These are phyloP conservation scores for Fusarium sambucinum DNA, from an alignment of 2,329 filamentous ascomycete genomes.

Conservation along the genomic window DNA sequence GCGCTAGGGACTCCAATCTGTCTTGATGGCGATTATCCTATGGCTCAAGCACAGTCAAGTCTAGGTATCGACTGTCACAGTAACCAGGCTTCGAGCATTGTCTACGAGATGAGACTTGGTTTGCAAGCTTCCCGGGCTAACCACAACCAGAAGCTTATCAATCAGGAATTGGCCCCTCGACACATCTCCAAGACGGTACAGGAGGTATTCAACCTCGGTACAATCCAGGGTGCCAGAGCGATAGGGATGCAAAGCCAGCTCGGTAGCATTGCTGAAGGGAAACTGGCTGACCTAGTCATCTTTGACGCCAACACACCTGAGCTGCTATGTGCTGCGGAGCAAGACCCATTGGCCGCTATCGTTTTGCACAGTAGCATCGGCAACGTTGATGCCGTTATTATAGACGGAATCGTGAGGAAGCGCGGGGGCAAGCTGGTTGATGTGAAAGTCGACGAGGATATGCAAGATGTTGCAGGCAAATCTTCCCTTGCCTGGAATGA, in stretches of 20 bases:
- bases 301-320: conserved; percentile 12
- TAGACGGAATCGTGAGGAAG: conserved; percentile 8
- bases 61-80: conserved; percentile 16
- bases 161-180: not conserved
- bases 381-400: conserved; percentile 7
- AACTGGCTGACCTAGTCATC: conserved; percentile 5
- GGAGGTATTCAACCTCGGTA: conserved; percentile 9
- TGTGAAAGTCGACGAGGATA: not conserved
- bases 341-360: conserved; percentile 1
- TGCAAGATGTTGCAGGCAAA: not conserved
- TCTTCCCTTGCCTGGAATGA: not conserved
- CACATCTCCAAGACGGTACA: conserved; percentile 8
- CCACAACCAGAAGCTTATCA: not conserved
- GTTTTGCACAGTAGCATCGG: conserved; percentile 19
- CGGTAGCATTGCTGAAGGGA: conserved; percentile 11
- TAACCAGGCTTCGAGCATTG: conserved; percentile 14
- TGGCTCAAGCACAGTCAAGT: conserved; percentile 7
- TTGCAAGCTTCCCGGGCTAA: conserved; percentile 6
- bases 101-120: conserved; percentile 15
- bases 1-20: conserved; percentile 9
- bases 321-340: conserved; percentile 5
- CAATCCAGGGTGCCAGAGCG: conserved; percentile 9
- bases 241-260: not conserved
- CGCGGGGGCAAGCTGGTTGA: conserved; percentile 2
- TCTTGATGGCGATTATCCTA: not conserved